Evolutionary conservation across 176 grass and related monocot genomes (phyloP), one percentile per base, ranked within the genome.

Genomic region (Aegilops longissima): DNA sequence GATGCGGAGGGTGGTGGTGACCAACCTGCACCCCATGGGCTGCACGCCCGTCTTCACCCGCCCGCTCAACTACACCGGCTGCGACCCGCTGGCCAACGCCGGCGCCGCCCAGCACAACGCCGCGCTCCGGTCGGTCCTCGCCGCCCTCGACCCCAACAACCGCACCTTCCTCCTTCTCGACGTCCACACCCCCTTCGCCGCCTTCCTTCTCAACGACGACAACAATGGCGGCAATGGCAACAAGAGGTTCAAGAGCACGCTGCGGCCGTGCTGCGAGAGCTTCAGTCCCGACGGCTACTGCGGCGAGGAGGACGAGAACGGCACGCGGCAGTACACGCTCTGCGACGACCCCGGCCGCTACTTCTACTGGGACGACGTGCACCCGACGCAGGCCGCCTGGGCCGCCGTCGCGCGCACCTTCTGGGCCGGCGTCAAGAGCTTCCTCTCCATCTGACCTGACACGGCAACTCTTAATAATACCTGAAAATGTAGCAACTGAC

Each of bases 381-480:
- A 95, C 75, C 93, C 92, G 1, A 98, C 96, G 34, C 96, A 98
- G 87, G 93, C 93, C 36, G 93, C 87, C 44, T 95, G 95, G 96
- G 81, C 88, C 8, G 84, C 96, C 5, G 91, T 93, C 20, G 84
- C 89, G 17, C 56, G 80, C 38, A 40, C 83, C n/a, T 87, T 98
- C 73, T 63, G 11, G 73, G 24, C 72, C 5, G 58, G 65, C 42
- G 66, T 98, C 78, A 76, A 31, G 2, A 30, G 25, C 18, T 95
- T 95, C 54, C 77, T 95, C 25, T 92, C 65, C 35, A 40, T 1
- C 3, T 88, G 76, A 90, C 39, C 36, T 36, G 5, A 40, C 39
- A 40, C 9, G 39, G 36, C 36, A 25, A 25, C 25, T 25, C 25
- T 25, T 25, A 25, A 25, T 25, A 25, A 25, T 25, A 25, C 36